These are phyloP conservation scores for Euptelea pleiosperma DNA, from an alignment of 164 flowering plant genomes.

Conservation along the genomic window DNA sequence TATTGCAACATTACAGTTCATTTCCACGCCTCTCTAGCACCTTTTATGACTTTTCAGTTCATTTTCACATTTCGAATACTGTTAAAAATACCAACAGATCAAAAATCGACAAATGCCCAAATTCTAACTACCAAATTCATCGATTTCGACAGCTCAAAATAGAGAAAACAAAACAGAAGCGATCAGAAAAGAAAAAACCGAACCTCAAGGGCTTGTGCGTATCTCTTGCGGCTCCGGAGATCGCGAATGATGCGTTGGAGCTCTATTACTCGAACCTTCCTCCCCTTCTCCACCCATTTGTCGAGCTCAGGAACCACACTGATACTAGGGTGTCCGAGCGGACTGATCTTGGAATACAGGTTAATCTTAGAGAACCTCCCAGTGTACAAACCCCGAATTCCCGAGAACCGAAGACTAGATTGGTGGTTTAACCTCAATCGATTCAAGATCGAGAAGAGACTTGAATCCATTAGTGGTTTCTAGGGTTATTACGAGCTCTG, in stretches of 20 bases:
- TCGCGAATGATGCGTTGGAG: slow-evolving; percentile 56
- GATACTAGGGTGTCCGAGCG: slow-evolving; percentile 42
- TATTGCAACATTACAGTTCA: no score
- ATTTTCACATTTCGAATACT: no score
- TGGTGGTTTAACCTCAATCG: neutral
- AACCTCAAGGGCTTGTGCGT: slow-evolving; percentile 75
- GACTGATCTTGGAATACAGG: slow-evolving; percentile 56
- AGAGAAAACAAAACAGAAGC: neutral
- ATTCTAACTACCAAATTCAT: neutral
- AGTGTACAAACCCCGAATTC: slow-evolving; percentile 31
- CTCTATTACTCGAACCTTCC: slow-evolving; percentile 41
- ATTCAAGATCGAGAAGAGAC: slow-evolving; percentile 4
- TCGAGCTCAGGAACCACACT: slow-evolving; percentile 59
- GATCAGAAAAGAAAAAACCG: neutral
- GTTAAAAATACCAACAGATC: no score
- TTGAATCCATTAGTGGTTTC: no score
- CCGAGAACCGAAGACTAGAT: neutral
- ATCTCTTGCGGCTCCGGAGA: slow-evolving; percentile 68
- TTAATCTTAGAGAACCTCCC: slow-evolving; percentile 20
- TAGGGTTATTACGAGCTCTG: neutral
- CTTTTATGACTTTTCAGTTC: no score
- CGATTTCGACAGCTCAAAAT: neutral
- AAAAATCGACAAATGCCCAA: no score
- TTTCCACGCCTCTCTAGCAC: no score
- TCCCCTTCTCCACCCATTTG: slow-evolving; percentile 51